Percentiles rank a stretch among this genome's conserved stretches.
phyloP scores from a whole-genome alignment of 2,329 filamentous ascomycete genomes.

The Neoscytalidium dimidiatum region DNA sequence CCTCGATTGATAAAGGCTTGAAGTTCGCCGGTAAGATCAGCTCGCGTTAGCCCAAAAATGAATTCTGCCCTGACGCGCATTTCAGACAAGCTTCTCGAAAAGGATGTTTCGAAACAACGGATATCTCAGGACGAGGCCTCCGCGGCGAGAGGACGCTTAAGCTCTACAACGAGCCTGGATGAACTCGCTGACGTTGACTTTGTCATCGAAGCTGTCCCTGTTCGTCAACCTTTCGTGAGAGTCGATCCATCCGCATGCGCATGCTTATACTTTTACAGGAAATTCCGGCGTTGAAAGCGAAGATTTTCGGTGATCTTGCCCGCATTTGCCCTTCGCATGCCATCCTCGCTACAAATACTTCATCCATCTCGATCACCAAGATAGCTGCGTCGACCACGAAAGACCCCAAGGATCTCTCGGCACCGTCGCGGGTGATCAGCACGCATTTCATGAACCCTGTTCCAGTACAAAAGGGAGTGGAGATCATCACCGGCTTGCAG shows the following conservation, averaged over 20 bases:
- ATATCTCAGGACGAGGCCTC: conserved; percentile 82
- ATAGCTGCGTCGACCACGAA: conserved; percentile 85
- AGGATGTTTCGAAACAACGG: conserved; percentile 85
- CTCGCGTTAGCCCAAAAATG: not conserved
- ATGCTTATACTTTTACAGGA: conserved; percentile 50
- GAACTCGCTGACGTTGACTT: conserved; percentile 85
- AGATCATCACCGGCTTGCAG: conserved; percentile 94
- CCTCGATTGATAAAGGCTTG: conserved; percentile 83
- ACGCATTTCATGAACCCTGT: conserved; percentile 99
- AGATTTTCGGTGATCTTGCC: conserved; percentile 83
- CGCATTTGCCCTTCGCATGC: conserved; percentile 80
- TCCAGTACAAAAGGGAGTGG: conserved; percentile 92
- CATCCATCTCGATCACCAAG: conserved; percentile 95
- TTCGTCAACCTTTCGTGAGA: conserved; percentile 20
- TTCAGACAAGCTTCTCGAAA: conserved; percentile 85
- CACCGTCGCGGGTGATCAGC: conserved; percentile 83
- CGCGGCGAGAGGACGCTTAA: conserved; percentile 68
- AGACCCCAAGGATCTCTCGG: conserved; percentile 77
- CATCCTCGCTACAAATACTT: conserved; percentile 95
- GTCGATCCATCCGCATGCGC: not conserved
- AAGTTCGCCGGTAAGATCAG: conserved; percentile 73
- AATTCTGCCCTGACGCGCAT: not conserved
- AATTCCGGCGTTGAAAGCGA: conserved; percentile 81
- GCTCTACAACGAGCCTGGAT: conserved; percentile 71
- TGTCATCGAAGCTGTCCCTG: conserved; percentile 92